Evolutionary conservation across 176 grass and related monocot genomes (phyloP).

Genomic region (bread wheat (Triticum aestivum)): DNA sequence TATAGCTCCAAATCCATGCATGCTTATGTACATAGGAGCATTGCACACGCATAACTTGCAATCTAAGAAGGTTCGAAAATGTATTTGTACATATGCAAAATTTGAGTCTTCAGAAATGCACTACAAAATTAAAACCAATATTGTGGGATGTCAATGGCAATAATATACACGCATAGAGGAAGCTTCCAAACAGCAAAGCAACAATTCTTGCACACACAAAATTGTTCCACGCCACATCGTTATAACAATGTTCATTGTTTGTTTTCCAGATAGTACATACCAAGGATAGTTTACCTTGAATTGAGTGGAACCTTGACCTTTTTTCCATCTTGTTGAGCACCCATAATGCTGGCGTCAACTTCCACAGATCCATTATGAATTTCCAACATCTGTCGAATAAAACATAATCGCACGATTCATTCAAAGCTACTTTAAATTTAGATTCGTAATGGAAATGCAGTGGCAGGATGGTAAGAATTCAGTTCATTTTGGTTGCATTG

Average conservation of each 20-base stretch:
- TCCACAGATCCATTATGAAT: conserved; percentile 89
- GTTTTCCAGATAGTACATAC: conserved; percentile 13
- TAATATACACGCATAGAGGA: background rate
- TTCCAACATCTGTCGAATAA: conserved; percentile 75
- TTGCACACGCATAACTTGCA: conserved; percentile 1
- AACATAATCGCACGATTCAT: conserved; percentile 8
- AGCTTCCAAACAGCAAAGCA: background rate
- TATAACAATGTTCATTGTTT: background rate
- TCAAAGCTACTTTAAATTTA: background rate
- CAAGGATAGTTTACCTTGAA: conserved; percentile 58
- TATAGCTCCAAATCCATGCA: background rate
- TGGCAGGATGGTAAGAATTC: background rate
- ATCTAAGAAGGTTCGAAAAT: background rate
- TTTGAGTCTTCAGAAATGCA: background rate
- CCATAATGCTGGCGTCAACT: conserved; percentile 82
- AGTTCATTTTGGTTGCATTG: conserved; percentile 13
- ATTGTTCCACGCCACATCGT: background rate
- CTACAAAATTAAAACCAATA: background rate
- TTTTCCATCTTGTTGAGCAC: conserved; percentile 78
- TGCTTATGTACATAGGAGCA: conserved; percentile 3
- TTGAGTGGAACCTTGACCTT: conserved; percentile 92
- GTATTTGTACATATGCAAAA: background rate
- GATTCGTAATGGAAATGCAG: background rate
- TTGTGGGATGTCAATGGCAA: background rate
- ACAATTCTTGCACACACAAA: background rate